A percentile compares a stretch with the other conserved stretches of the same genome.
phyloP scores from a whole-genome alignment of 495 filamentous ascomycete species.

The Talaromyces trachyspermus region DNA sequence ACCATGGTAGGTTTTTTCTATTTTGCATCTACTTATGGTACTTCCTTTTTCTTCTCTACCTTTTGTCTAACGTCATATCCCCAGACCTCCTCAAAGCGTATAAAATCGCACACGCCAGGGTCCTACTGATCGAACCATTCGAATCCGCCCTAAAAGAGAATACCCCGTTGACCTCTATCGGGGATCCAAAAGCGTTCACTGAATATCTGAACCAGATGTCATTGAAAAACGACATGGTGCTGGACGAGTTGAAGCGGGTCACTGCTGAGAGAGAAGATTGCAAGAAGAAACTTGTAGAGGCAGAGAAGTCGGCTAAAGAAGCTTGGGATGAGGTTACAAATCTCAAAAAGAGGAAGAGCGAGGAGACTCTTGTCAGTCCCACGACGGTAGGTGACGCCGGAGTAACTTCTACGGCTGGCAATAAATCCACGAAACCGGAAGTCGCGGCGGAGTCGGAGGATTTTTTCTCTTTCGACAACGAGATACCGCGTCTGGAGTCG shows the following conservation, averaged over 20 bases:
- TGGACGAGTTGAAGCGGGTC: constrained; percentile 87
- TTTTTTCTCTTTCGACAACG: constrained; percentile 81
- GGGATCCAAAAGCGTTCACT: constrained; percentile 73
- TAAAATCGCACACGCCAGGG: constrained; percentile 77
- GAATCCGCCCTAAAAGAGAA: constrained; percentile 85
- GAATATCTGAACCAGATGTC: constrained; percentile 92
- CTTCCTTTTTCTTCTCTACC: too few species aligned
- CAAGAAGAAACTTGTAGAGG: constrained; percentile 66
- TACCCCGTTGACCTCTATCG: constrained; percentile 81
- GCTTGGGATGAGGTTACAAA: constrained; percentile 44
- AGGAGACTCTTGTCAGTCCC: constrained; percentile 21
- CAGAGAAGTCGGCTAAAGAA: constrained; percentile 56
- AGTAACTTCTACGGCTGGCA: constrained; percentile 14
- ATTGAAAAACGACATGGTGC: constrained; percentile 78
- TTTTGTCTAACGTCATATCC: neutral
- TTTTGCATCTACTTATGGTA: constrained; percentile 8
- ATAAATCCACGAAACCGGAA: constrained; percentile 14
- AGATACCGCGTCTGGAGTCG: constrained; percentile 58
- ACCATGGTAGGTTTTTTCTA: constrained; percentile 56
- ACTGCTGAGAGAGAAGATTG: constrained; percentile 71
- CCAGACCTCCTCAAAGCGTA: constrained; percentile 92
- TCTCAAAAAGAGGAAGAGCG: constrained; percentile 31
- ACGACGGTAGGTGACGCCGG: constrained; percentile 16
- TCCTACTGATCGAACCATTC: constrained; percentile 81
- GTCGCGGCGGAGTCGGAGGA: constrained; percentile 54